A percentile compares a stretch with the other conserved stretches of the same genome.
Conservation (phyloP, 2,329 filamentous ascomycete genomes). For the Fusarium dimerum region DNA sequence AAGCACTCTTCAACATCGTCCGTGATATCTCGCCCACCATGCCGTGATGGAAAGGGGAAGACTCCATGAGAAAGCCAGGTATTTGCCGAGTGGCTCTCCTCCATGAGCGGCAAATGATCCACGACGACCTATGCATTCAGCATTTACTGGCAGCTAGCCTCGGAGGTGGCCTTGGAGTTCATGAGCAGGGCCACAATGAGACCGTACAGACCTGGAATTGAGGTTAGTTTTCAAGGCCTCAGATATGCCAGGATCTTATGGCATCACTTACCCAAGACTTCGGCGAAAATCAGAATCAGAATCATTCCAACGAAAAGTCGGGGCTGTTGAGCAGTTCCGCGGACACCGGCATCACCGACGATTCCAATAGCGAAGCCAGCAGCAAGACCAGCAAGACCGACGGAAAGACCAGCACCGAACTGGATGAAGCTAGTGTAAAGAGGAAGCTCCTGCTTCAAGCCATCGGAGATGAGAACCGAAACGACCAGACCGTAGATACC, state of each 20-base stretch:
- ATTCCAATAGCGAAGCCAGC: constrained; percentile 87
- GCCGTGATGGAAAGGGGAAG: constrained; percentile 18
- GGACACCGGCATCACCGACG: constrained; percentile 85
- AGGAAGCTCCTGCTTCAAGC: constrained; percentile 69
- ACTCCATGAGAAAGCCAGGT: constrained; percentile 29
- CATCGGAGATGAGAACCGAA: constrained; percentile 82
- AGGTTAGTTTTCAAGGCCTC: constrained; percentile 23
- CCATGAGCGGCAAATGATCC: constrained; percentile 11
- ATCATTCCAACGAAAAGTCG: constrained; percentile 97
- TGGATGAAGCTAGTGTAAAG: constrained; percentile 86
- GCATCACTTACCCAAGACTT: constrained; percentile 81
- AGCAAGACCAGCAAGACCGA: constrained; percentile 80
- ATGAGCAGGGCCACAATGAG: constrained; percentile 98
- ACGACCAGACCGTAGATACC: constrained; percentile 96
- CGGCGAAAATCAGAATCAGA: constrained; percentile 98
- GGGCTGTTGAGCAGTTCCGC: constrained; percentile 81
- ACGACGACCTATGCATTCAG: neutral
- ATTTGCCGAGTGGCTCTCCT: constrained; percentile 39
- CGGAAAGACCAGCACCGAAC: constrained; percentile 78
- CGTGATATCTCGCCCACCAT: constrained; percentile 24
- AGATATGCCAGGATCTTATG: neutral
- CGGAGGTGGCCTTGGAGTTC: constrained; percentile 86
- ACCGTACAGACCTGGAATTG: constrained; percentile 83
- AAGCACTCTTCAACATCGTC: constrained; percentile 23
- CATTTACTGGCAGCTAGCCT: constrained; percentile 57